Conservation (phyloP, 768 basidiomycete genomes). For the Mycena latifolia region DNA sequence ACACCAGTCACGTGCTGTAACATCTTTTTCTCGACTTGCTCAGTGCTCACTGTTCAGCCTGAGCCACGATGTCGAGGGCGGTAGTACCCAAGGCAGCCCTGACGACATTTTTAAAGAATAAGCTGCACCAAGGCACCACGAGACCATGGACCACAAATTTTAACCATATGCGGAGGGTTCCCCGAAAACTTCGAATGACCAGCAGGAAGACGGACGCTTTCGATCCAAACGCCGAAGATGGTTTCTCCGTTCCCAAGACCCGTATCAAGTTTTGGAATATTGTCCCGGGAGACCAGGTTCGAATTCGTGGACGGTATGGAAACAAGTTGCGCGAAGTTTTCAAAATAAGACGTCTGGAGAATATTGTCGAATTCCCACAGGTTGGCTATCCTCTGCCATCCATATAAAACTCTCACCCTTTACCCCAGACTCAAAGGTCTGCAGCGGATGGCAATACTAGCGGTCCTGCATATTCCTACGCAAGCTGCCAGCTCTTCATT, state of each 20-base stretch:
- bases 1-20: not conserved
- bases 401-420: conserved; percentile 4
- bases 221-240: conserved; percentile 5
- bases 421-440: conserved; percentile 14
- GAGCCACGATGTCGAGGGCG: conserved; percentile 11
- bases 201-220: conserved; percentile 21
- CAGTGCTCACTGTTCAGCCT: too few species aligned
- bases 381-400: not conserved
- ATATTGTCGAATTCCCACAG: conserved; percentile 38
- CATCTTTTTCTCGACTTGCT: not conserved
- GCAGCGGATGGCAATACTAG: not conserved
- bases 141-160: conserved; percentile 36
- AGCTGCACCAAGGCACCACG: conserved; percentile 23
- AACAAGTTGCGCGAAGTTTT: conserved; percentile 76
- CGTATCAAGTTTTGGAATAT: conserved; percentile 91
- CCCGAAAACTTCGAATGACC: conserved; percentile 18
- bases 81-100: conserved; percentile 32
- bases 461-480: conserved; percentile 63
- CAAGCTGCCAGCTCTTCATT: conserved; percentile 83
- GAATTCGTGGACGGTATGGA: conserved; percentile 73
- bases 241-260: conserved; percentile 56
- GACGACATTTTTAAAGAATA: conserved; percentile 2
- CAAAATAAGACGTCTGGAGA: conserved; percentile 72
- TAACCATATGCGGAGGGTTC: conserved; percentile 30
- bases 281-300: conserved; percentile 85